Percentiles rank a stretch among this genome's conserved stretches.
Conservation (phyloP, 2,329 filamentous ascomycete species). For the Aspergillus floridensis region DNA sequence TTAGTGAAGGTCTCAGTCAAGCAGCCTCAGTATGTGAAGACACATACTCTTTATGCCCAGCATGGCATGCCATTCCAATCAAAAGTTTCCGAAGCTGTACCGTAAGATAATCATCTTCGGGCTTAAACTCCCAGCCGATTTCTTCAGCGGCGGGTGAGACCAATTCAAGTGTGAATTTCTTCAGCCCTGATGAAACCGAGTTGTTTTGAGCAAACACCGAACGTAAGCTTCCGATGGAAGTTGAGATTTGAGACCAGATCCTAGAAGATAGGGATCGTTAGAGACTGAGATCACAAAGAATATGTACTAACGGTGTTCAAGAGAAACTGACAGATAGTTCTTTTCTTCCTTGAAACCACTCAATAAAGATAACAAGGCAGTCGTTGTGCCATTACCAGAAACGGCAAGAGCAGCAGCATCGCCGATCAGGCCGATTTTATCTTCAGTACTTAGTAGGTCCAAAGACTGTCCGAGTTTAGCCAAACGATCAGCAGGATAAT, state of each 20-base stretch:
- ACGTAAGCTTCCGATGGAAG: slow-evolving; percentile 72
- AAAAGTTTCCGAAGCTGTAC: slow-evolving; percentile 80
- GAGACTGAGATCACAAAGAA: slow-evolving; percentile 11
- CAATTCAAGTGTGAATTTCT: slow-evolving; percentile 75
- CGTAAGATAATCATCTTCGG: slow-evolving; percentile 75
- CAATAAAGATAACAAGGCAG: slow-evolving; percentile 77
- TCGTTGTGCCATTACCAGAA: slow-evolving; percentile 78
- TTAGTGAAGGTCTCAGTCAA: background rate
- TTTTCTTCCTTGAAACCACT: slow-evolving; percentile 79
- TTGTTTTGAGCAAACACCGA: slow-evolving; percentile 81
- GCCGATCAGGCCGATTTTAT: slow-evolving; percentile 89
- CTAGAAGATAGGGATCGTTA: slow-evolving; percentile 31
- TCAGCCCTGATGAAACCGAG: slow-evolving; percentile 67
- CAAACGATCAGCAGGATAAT: slow-evolving; percentile 82
- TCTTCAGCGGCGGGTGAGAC: slow-evolving; percentile 71
- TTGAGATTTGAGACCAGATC: slow-evolving; percentile 83
- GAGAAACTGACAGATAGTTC: slow-evolving; percentile 65
- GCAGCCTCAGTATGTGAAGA: background rate
- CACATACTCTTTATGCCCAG: slow-evolving; percentile 70
- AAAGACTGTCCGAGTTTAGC: slow-evolving; percentile 75
- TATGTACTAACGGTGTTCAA: background rate
- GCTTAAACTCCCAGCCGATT: slow-evolving; percentile 80
- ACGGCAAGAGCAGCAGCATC: slow-evolving; percentile 87
- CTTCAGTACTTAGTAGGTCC: slow-evolving; percentile 72
- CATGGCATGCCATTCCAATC: slow-evolving; percentile 70